Evolutionary conservation across 257 asterid genomes (phyloP).

Genomic region (Rubia yunnanensis): DNA sequence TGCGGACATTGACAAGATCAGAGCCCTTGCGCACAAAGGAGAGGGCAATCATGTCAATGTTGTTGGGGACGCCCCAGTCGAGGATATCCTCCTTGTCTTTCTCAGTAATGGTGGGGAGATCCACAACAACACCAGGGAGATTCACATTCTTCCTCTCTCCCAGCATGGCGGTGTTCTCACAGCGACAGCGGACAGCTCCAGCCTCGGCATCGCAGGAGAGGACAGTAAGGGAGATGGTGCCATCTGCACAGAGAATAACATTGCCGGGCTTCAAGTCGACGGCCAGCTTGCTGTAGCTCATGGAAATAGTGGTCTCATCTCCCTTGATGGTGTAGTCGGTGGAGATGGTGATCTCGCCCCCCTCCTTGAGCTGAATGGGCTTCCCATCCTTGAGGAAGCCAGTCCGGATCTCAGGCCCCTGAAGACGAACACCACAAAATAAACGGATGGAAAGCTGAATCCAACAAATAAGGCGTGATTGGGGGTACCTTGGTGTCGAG

Average conservation of each 20-base stretch:
- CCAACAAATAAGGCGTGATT: no score
- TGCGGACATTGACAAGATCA: constrained; percentile 74
- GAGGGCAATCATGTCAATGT: constrained; percentile 82
- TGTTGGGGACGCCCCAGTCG: constrained; percentile 81
- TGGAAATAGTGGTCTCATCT: constrained; percentile 44
- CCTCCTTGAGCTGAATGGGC: constrained; percentile 68
- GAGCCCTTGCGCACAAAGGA: constrained; percentile 88
- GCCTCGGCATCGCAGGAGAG: constrained; percentile 52
- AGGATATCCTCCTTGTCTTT: constrained; percentile 81
- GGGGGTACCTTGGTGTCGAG: constrained; percentile 91
- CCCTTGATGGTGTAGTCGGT: constrained; percentile 81
- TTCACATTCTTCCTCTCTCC: constrained; percentile 86
- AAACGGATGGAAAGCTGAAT: no score
- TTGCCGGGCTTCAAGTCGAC: constrained; percentile 68
- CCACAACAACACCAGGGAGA: constrained; percentile 79
- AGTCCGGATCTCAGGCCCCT: constrained; percentile 91
- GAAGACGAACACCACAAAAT: not conserved
- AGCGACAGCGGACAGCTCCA: constrained; percentile 69
- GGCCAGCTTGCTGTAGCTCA: constrained; percentile 74
- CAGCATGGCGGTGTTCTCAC: constrained; percentile 66
- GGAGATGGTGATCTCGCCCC: constrained; percentile 52
- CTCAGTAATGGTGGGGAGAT: constrained; percentile 81
- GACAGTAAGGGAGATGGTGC: constrained; percentile 62
- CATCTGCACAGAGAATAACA: constrained; percentile 70
- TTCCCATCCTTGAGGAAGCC: constrained; percentile 70